Evolutionary conservation across 106 monocot genomes (phyloP), one percentile per base, ranked within the genome.

Genomic region (Hemerocallis citrina): DNA sequence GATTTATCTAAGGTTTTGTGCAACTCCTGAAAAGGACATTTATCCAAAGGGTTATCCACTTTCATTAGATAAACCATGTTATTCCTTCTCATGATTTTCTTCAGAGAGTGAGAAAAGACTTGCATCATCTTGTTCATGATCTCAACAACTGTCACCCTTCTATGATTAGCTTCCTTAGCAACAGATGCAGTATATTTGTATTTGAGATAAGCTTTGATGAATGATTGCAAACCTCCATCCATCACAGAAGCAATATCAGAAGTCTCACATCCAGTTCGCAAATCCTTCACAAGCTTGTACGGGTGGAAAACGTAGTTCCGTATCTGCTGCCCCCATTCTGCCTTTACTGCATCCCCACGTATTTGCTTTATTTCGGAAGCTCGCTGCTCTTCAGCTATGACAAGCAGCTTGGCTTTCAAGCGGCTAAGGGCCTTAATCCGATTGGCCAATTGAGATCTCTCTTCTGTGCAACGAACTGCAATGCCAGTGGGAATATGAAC

Each of bases 281-380:
- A 71, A 71, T 98, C 96, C 56, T 98, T 98, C 38, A 98, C 96
- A 16, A 98, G 84, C 61, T 98, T 98, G 71, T 92, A 98, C 0
- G 96, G 96, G 48, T 98, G 96, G 75, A 98, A 98, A n/a, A 98
- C 98, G 58, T 98, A 98, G 68, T 85, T 98, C 9, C 98, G 78
- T 62, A 98, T 98, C 65, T 98, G 92, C 54, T 98, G 98, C 1
- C 98, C 98, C 98, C 98, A 98, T 45, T 98, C 98, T 0, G 98
- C 98, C 73, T 98, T 98, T 68, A 98, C 92, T 0, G 64, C 69
- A 68, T 98, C 91, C 0, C 98, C 98, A 8, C 92, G 56, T 49
- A 98, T 98, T 54, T 98, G 88, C 61, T 92, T 88, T 24, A 98
- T 88, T 37, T 92, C 98, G 1, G 98, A 85, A 17, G 91, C 98